Conservation (phyloP, 2,329 filamentous ascomycete species). For the Cladosporium sp. region DNA sequence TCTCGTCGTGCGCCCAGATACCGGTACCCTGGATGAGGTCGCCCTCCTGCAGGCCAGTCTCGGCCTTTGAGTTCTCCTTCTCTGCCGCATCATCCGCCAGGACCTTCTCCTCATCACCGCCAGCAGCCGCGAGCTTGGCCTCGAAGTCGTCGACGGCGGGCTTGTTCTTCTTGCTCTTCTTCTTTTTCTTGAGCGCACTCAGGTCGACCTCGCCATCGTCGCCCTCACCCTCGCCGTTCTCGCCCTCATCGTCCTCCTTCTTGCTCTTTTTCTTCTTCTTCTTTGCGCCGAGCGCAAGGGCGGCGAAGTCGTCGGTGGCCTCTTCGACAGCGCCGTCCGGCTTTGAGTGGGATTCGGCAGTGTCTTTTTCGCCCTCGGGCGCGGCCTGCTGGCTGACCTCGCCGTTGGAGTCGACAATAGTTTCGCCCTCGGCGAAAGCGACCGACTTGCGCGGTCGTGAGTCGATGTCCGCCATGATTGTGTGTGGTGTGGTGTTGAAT, state of each 20-base stretch:
- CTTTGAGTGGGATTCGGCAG: slow-evolving; percentile 69
- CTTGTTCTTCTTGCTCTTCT: slow-evolving; percentile 64
- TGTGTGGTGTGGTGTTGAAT: slow-evolving; percentile 19
- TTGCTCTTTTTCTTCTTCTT: slow-evolving; percentile 66
- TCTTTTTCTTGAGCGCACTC: slow-evolving; percentile 79
- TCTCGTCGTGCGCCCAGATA: slow-evolving; percentile 81
- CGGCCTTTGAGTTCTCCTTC: slow-evolving; percentile 44
- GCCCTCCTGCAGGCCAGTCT: slow-evolving; percentile 51
- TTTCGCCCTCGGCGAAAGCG: slow-evolving; percentile 81
- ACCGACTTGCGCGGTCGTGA: slow-evolving; percentile 82
- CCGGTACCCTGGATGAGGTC: slow-evolving; percentile 85
- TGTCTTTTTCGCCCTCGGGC: slow-evolving; percentile 68
- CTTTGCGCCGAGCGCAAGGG: slow-evolving; percentile 43
- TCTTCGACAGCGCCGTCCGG: slow-evolving; percentile 26
- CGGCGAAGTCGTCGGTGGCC: slow-evolving; percentile 34
- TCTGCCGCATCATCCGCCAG: slow-evolving; percentile 48
- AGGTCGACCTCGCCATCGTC: slow-evolving; percentile 61
- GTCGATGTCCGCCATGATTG: slow-evolving; percentile 50
- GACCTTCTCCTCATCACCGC: slow-evolving; percentile 49
- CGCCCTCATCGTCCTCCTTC: slow-evolving; percentile 37
- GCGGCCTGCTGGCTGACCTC: slow-evolving; percentile 67
- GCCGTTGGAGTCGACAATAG: slow-evolving; percentile 86
- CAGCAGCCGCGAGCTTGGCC: slow-evolving; percentile 59
- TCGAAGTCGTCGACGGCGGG: slow-evolving; percentile 60
- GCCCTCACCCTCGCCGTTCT: slow-evolving; percentile 44